Conservation (phyloP, 176 grass and related monocot genomes). For the Oryza nivara region DNA sequence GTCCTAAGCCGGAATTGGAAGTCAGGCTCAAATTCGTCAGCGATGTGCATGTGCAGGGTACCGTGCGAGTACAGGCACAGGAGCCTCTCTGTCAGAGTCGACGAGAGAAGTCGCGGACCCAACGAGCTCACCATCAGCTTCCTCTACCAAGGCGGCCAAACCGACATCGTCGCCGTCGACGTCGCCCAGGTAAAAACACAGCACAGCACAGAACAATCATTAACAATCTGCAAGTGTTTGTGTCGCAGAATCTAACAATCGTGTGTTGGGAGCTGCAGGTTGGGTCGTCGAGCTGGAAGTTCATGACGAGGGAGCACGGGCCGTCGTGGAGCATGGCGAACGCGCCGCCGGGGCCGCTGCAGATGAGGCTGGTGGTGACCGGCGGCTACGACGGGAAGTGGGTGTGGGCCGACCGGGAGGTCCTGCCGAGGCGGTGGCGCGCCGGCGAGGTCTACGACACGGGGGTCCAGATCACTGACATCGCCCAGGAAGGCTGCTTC, state of each 20-base stretch:
- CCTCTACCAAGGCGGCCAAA: slow-evolving; percentile 93
- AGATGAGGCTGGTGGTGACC: slow-evolving; percentile 81
- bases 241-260: background rate
- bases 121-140: slow-evolving; percentile 67
- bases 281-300: slow-evolving; percentile 73
- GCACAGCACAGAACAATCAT: background rate
- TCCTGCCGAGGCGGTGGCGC: slow-evolving; percentile 58
- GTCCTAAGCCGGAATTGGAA: background rate
- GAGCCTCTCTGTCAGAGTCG: slow-evolving; percentile 78
- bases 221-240: background rate
- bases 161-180: slow-evolving; percentile 92
- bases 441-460: slow-evolving; percentile 71
- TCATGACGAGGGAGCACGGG: slow-evolving; percentile 75
- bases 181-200: slow-evolving; percentile 63
- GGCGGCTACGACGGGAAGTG: slow-evolving; percentile 95
- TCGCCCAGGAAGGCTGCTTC: slow-evolving; percentile 75
- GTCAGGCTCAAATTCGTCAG: slow-evolving; percentile 9
- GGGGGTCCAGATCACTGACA: slow-evolving; percentile 66
- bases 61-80: slow-evolving; percentile 69
- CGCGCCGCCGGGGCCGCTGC: slow-evolving; percentile 74
- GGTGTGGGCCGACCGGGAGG: slow-evolving; percentile 67
- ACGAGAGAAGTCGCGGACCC: slow-evolving; percentile 54
- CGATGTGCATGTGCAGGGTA: slow-evolving; percentile 50
- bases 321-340: slow-evolving; percentile 83
- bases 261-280: slow-evolving; percentile 38